Evolutionary conservation across 2,329 filamentous ascomycete species (phyloP).

Genomic region (Chaetomium sp.): DNA sequence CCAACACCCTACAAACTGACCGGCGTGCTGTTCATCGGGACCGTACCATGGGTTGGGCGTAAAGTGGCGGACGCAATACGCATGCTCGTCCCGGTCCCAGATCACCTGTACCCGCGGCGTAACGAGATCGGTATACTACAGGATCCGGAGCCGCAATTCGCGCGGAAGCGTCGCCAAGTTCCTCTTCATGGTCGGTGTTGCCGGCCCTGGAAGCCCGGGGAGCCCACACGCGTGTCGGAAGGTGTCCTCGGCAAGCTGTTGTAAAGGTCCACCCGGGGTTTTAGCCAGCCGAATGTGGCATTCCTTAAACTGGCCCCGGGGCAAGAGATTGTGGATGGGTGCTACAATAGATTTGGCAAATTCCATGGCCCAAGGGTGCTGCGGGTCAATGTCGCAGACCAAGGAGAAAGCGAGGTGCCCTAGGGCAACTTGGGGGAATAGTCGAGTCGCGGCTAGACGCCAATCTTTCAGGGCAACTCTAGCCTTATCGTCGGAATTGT

Average conservation of each 20-base stretch:
- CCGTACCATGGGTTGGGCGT: not conserved
- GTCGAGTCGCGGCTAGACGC: not conserved
- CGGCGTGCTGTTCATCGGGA: not conserved
- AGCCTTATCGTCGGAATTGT: not conserved
- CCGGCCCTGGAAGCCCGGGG: no score
- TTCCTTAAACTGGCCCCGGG: no score
- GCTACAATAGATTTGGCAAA: not conserved
- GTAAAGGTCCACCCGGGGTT: no score
- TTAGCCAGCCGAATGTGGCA: no score
- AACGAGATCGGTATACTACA: conserved; percentile 1
- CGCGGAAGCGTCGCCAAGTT: not conserved
- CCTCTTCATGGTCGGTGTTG: not conserved
- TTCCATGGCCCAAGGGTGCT: not conserved
- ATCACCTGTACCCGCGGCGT: not conserved
- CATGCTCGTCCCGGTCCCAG: not conserved
- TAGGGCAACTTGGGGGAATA: not conserved
- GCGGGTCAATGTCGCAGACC: conserved; percentile 3
- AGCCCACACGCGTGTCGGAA: no score
- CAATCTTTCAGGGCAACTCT: not conserved
- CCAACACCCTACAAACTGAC: not conserved
- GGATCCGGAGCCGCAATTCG: not conserved
- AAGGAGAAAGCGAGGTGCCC: not conserved
- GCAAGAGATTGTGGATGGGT: no score
- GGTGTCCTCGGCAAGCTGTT: no score
- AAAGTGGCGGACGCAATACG: not conserved